A percentile compares a stretch with the other conserved stretches of the same genome.
phyloP scores from a whole-genome alignment of 805 yeast genomes.

The Saturnispora silvae region DNA sequence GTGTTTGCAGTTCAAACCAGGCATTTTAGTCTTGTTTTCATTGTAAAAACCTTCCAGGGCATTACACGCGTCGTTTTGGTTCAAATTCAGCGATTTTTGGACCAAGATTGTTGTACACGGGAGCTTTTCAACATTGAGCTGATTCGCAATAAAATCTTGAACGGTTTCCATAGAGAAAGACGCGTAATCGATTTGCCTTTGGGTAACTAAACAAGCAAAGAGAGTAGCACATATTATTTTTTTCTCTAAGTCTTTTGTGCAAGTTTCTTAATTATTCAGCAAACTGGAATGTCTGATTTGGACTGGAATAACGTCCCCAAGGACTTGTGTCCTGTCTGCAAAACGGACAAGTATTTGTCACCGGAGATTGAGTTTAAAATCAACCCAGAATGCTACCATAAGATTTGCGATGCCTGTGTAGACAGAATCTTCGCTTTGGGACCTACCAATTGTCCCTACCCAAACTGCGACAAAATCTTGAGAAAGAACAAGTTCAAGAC shows the following conservation, averaged over 20 bases:
- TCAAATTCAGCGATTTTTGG: conserved; percentile 16
- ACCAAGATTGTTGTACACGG: conserved; percentile 20
- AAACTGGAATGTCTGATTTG: conserved; percentile 21
- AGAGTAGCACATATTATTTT: no score
- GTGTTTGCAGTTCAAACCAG: conserved; percentile 14
- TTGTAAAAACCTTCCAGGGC: conserved; percentile 17
- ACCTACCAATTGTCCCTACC: conserved; percentile 95
- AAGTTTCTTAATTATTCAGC: background rate
- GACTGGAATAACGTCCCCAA: conserved; percentile 28
- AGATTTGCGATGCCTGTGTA: conserved; percentile 94
- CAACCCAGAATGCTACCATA: conserved; percentile 96
- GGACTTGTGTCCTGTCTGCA: conserved; percentile 87
- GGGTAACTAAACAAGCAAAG: background rate
- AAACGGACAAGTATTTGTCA: conserved; percentile 85
- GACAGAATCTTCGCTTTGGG: conserved; percentile 91
- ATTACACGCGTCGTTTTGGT: conserved; percentile 15
- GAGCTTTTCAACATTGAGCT: conserved; percentile 7
- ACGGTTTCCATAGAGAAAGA: no score
- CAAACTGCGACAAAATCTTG: conserved; percentile 76
- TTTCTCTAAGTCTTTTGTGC: no score
- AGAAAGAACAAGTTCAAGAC: conserved; percentile 84
- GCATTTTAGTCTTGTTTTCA: conserved; percentile 11
- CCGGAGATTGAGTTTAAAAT: conserved; percentile 89
- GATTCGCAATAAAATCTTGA: conserved; percentile 3
- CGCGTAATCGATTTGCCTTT: no score